Base-by-base conservation (phyloP, 139 green algal species). In the Coelastrella sp. region DNA sequence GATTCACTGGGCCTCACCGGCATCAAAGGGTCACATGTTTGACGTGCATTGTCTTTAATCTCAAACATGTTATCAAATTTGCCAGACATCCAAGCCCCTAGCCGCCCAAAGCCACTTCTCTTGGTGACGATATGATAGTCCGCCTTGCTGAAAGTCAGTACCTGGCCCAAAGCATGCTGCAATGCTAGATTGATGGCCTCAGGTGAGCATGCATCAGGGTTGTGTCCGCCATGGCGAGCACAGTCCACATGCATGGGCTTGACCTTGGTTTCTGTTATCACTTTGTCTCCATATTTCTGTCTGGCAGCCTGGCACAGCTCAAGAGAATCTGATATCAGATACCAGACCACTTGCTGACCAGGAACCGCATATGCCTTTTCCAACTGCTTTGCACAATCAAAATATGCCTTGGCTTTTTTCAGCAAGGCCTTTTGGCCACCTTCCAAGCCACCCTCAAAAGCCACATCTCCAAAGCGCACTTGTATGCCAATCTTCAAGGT, bases 331-430 rank as follows among this genome's bases (percentile, higher is more conserved):
- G 86, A 84, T 9, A 73, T 90, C 0, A 90, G 22, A 11, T 85
- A 90, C 86, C 86, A 90, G 11, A 90, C n/a, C 14, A 90, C 86
- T 22, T 72, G 56, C 59, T 90, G 86, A 3, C 86, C 74, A n/a
- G 73, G 73, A 4, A 22, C 11, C 3, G 24, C 25, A 78, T 66
- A 84, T 19, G 15, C 14, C 24, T 63, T 84, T 59, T 82, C 81
- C 59, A 60, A 6, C 24, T 24, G 6, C 15, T 66, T 20, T 56
- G 86, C 86, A 57, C 75, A 90, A 6, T 61, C 56, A 20, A 90
- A 90, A 58, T 84, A 84, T 14, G 25, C 8, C 20, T n/a, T 8
- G 14, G 66, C 58, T 17, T 27, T 70, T 7, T 57, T 59, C 27
- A 82, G 35, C 7, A 79, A 10, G 8, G 84, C 68, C 10, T 6